These are phyloP conservation scores for Aspergillus quadrilineatus DNA, from an alignment of 2,329 filamentous ascomycete genomes.

Conservation along the genomic window DNA sequence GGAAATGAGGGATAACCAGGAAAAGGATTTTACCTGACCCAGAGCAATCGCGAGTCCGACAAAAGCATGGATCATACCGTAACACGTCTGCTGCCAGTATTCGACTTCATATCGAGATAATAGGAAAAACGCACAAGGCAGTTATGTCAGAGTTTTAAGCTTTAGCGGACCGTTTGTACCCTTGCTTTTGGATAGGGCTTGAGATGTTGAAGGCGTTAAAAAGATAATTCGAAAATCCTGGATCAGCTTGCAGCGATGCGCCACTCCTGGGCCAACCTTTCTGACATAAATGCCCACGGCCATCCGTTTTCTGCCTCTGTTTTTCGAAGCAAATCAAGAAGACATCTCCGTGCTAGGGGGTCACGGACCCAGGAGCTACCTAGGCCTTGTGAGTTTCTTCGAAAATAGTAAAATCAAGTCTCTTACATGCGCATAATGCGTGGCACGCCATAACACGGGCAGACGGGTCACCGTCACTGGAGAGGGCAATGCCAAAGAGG, in stretches of 20 bases:
- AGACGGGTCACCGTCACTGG: slow-evolving; percentile 34
- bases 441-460: slow-evolving; percentile 36
- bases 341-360: slow-evolving; percentile 24
- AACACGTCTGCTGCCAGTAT: too few species aligned
- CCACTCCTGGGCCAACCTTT: slow-evolving; percentile 23
- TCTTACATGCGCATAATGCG: slow-evolving; percentile 34
- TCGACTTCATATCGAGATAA: too few species aligned
- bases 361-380: slow-evolving; percentile 34
- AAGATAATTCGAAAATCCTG: too few species aligned
- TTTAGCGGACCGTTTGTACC: too few species aligned
- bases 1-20: not conserved
- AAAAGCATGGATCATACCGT: too few species aligned
- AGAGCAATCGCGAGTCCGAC: too few species aligned
- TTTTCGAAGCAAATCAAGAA: slow-evolving; percentile 23
- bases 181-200: too few species aligned
- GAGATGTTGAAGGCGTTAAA: too few species aligned
- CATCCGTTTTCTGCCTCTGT: slow-evolving; percentile 26
- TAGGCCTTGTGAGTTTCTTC: slow-evolving; percentile 9
- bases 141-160: too few species aligned
- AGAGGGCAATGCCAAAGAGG: slow-evolving; percentile 35
- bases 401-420: not conserved
- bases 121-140: too few species aligned
- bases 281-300: slow-evolving; percentile 24
- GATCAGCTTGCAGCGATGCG: not conserved
- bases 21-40: too few species aligned